Evolutionary conservation across 2,329 filamentous ascomycete genomes (phyloP).

Genomic region (Stagonosporopsis chrysanthemi): DNA sequence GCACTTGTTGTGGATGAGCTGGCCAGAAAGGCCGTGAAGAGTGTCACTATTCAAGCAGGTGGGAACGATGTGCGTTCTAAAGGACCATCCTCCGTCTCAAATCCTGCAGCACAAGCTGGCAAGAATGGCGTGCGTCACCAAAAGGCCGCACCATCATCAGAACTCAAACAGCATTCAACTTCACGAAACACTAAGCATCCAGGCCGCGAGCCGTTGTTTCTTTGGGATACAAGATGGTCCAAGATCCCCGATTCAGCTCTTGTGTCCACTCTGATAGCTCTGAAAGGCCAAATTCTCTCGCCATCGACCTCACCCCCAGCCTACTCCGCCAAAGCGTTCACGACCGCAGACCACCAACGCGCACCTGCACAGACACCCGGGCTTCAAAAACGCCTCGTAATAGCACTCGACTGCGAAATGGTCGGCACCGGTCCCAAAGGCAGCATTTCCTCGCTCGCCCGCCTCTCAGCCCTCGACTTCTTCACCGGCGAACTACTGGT

Average conservation of each 20-base stretch:
- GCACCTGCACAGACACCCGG: background rate
- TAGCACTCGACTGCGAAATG: constrained; percentile 21
- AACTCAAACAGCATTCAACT: background rate
- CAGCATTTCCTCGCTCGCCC: constrained; percentile 41
- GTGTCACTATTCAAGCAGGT: background rate
- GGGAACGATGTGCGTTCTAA: background rate
- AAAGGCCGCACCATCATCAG: background rate
- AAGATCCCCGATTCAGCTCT: background rate
- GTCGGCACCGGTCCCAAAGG: background rate
- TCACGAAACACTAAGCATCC: background rate
- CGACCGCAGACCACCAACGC: background rate
- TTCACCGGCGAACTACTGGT: constrained; percentile 58
- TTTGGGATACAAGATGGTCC: constrained; percentile 5
- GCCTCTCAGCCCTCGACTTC: constrained; percentile 54
- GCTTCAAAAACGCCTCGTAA: background rate
- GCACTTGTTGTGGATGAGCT: too few species aligned
- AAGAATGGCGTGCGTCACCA: background rate
- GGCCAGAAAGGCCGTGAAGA: background rate
- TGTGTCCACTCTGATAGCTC: background rate
- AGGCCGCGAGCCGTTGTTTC: background rate
- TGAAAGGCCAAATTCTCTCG: background rate
- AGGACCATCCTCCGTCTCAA: background rate
- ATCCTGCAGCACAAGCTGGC: background rate
- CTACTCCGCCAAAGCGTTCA: background rate
- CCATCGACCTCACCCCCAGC: background rate